Evolutionary conservation across 768 basidiomycete species (phyloP), one percentile per base, ranked within the genome.

Genomic region (Tricholoma saponaceum): DNA sequence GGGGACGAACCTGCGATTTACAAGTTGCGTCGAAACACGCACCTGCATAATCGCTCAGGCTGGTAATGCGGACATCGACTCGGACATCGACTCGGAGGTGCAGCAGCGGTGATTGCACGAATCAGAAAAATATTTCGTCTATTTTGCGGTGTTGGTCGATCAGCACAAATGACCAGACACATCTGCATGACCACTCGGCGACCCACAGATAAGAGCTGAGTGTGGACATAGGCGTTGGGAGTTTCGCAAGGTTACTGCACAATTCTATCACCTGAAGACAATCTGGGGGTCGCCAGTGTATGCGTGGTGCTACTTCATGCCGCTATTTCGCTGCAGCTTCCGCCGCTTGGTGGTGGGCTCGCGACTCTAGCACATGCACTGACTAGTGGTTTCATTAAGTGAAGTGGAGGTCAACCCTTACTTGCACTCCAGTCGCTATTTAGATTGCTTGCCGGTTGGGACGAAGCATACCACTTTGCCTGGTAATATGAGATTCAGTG

Each of bases 391-490:
- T 30, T 26, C 43, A 37, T n/a, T n/a, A n/a, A n/a, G n/a, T n/a
- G 46, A 35, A 43, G 35, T 32, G 47, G 14, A 16, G 51, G 44
- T 22, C 12, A 26, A 25, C 7, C 72, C 82, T 59, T 68, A 88
- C 86, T 80, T 26, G 85, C 79, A 58, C 80, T 81, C 86, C 84
- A 87, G 44, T 86, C 85, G n/a, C 76, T 74, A 64, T 76, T 83
- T 12, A 80, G 70, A 60, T 77, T 77, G 52, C 64, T 73, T 30
- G 73, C 66, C 3, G 86, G 85, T 26, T 74, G 73, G 16, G 71
- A 64, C 5, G 76, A 72, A 16, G 87, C 75, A 63, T 71, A 87
- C 74, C 77, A 87, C 62, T 86, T 86, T 13, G 85, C 83, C 84
- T 87, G 9, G 20, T 22, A 25, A n/a, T 53, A 50, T 50, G 23